Conservation (phyloP, 306 rosid species). For the Trifolium fragiferum region DNA sequence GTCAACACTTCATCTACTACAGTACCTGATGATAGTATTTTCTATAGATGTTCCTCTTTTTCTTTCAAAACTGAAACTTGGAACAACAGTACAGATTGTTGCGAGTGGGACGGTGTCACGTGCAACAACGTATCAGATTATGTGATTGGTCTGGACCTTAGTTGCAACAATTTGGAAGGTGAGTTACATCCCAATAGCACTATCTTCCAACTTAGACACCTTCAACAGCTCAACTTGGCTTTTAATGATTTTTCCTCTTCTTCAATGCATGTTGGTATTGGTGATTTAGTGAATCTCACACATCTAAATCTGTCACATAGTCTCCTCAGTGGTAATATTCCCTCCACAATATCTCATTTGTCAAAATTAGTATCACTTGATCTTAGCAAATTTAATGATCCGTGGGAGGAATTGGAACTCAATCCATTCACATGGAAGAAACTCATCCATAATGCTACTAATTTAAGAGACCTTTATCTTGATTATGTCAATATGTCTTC, state of each 20-base stretch:
- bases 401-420: no score
- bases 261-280: neutral
- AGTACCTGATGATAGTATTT: no score
- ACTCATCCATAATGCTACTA: neutral
- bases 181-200: neutral
- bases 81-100: neutral
- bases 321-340: neutral
- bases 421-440: neutral
- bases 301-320: neutral
- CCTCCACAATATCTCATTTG: neutral
- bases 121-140: neutral
- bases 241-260: no score
- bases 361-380: neutral
- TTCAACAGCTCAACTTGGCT: neutral
- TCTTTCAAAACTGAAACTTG: neutral
- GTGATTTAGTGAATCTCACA: neutral
- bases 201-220: neutral
- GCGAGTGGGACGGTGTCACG: neutral
- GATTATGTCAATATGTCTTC: neutral
- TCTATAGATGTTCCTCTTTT: neutral
- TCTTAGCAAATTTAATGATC: no score
- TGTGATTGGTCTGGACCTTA: neutral
- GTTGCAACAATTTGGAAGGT: neutral
- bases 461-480: neutral
- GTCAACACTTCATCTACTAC: neutral